Evolutionary conservation across 257 asterid species (phyloP), one percentile per base, ranked within the genome.

Genomic region (Petunia axillaris): DNA sequence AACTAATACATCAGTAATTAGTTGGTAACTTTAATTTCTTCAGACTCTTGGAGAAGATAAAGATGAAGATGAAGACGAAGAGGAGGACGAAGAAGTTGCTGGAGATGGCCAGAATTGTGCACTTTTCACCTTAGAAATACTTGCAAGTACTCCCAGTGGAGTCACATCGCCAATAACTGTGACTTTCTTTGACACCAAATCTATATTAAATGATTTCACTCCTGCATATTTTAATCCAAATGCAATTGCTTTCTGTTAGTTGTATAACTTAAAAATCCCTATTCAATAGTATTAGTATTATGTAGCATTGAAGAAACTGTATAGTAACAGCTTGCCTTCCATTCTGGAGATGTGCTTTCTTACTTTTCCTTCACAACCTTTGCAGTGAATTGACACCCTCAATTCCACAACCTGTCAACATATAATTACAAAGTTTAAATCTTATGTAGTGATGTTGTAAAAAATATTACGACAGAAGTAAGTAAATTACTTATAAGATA

Each of bases 351-450:
- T 89, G 65, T 93, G 91, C 85, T 93, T 95, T 81, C 94, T 90
- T 46, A 95, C 86, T 85, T 93, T 95, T 39, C 95, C 95, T 83
- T 93, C 98, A 81, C 98, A 95, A 0, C 98, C 98, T 86, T 91
- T 95, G 93, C 98, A 95, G 66, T 95, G 98, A 85, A 95, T 93
- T 36, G 98, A 93, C 2, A 93, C 98, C 88, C 90, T 89, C 91
- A 95, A 78, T 82, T 95, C 97, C 62, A 95, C 98, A 64, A 93
- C 93, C 97, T 94, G 82, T 71, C 9, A 15, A 44, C 0, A 25
- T 40, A 2, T 1, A 76, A 11, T 0, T 10, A 65, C 10, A 0
- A 9, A 46, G 48, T 9, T n/a, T 37, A 76, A 83, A 1, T 5
- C 40, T 1, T 40, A 44, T n/a, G 0, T 1, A 59, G 10, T 1